A percentile compares a stretch with the other conserved stretches of the same genome.
Conservation (phyloP, 768 basidiomycete species). For the Leccinum subtestaceum region DNA sequence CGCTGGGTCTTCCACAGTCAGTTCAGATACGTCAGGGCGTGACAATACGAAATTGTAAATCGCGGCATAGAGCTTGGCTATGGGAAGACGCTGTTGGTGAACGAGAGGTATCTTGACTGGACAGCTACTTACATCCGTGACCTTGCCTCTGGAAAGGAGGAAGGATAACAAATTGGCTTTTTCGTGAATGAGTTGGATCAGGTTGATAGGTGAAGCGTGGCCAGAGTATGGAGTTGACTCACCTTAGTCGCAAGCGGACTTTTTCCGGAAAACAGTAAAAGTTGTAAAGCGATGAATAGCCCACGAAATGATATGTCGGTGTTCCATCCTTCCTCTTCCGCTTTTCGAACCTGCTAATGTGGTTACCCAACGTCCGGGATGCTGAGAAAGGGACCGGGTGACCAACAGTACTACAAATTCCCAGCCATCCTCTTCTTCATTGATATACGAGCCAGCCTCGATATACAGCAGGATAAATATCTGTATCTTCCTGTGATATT, state of each 20-base stretch:
- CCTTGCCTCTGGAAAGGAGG: constrained; percentile 87
- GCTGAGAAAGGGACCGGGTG: neutral
- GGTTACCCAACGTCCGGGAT: constrained; percentile 1
- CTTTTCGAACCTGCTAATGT: constrained; percentile 69
- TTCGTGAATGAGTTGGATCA: neutral
- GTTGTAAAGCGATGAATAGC: constrained; percentile 91
- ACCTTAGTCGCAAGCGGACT: constrained; percentile 85
- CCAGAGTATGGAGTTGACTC: constrained; percentile 13
- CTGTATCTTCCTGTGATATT: constrained; percentile 92
- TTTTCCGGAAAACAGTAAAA: constrained; percentile 96
- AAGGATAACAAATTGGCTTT: constrained; percentile 90
- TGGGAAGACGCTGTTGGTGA: neutral
- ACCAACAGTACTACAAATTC: constrained; percentile 87
- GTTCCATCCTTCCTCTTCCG: constrained; percentile 59
- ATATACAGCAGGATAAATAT: constrained; percentile 92
- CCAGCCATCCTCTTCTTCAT: constrained; percentile 92
- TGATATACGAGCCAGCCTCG: constrained; percentile 92
- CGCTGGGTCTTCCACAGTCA: constrained; percentile 97
- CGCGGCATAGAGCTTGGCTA: constrained; percentile 84
- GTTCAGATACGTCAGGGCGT: constrained; percentile 72
- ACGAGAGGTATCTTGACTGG: neutral
- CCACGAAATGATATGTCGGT: constrained; percentile 84
- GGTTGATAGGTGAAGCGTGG: neutral
- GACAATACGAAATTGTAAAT: constrained; percentile 75
- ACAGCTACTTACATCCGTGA: constrained; percentile 73